phyloP scores from a whole-genome alignment of 2,329 filamentous ascomycete genomes.

The Zymoseptoria ardabiliae region DNA sequence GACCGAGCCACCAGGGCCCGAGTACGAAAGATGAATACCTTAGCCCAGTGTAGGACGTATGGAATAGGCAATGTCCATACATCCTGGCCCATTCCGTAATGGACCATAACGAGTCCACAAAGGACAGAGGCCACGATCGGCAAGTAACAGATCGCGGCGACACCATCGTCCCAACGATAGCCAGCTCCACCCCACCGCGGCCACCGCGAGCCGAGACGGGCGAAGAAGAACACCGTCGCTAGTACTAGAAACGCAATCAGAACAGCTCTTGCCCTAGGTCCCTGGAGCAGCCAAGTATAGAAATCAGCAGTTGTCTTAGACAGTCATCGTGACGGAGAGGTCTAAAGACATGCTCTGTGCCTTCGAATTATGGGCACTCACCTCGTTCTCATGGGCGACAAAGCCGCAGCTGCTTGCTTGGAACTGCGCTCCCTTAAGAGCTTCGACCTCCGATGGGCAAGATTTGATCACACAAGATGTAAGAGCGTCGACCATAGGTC shows the following conservation, averaged over 20 bases:
- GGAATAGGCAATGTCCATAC: not conserved
- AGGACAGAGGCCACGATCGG: not conserved
- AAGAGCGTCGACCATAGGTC: not conserved
- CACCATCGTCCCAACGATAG: not conserved
- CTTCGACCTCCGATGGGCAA: not conserved
- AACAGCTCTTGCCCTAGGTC: too few species aligned
- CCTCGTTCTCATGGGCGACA: too few species aligned
- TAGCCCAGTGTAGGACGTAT: not conserved
- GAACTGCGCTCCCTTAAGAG: not conserved
- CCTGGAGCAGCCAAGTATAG: too few species aligned
- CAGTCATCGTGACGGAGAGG: too few species aligned
- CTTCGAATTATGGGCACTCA: too few species aligned
- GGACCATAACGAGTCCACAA: not conserved
- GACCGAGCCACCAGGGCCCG: too few species aligned
- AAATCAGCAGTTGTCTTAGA: too few species aligned
- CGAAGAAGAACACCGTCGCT: not conserved
- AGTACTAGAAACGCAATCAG: not conserved
- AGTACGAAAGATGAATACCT: not conserved
- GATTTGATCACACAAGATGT: not conserved
- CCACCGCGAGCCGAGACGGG: not conserved
- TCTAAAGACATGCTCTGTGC: too few species aligned
- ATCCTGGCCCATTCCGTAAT: not conserved
- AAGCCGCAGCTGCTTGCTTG: not conserved
- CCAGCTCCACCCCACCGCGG: not conserved
- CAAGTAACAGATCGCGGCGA: not conserved